These are phyloP conservation scores for Phaeomoniella chlamydospora DNA, from an alignment of 2,329 filamentous ascomycete genomes.

Conservation along the genomic window DNA sequence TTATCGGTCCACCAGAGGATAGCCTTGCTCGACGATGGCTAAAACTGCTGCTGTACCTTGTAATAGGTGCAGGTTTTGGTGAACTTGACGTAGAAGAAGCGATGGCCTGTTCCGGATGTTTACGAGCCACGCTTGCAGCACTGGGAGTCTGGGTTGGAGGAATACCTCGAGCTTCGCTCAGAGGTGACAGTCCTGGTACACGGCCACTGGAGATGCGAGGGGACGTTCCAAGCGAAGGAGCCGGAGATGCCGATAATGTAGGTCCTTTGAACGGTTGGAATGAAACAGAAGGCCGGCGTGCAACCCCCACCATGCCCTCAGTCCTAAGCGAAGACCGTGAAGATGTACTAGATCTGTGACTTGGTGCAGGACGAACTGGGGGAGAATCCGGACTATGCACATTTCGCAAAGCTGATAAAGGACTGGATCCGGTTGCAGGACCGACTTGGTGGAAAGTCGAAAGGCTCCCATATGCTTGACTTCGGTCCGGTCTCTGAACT, in stretches of 20 bases:
- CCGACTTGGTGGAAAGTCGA: constrained; percentile 77
- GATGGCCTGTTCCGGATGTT: constrained; percentile 46
- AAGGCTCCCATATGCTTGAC: constrained; percentile 76
- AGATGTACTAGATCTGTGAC: constrained; percentile 27
- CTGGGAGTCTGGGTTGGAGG: constrained; percentile 22
- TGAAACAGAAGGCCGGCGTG: constrained; percentile 66
- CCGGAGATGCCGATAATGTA: constrained; percentile 78
- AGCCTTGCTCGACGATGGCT: constrained; percentile 66
- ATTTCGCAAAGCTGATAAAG: constrained; percentile 67
- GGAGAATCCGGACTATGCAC: constrained; percentile 39
- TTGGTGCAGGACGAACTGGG: constrained; percentile 33
- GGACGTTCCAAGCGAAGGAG: constrained; percentile 34
- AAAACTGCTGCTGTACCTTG: constrained; percentile 88
- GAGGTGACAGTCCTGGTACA: constrained; percentile 18
- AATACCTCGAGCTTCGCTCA: constrained; percentile 24
- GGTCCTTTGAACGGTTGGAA: constrained; percentile 96
- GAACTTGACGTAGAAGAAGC: constrained; percentile 59
- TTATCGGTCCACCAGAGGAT: constrained; percentile 59
- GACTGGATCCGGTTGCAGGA: constrained; percentile 63
- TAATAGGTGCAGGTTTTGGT: constrained; percentile 63
- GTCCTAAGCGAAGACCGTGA: constrained; percentile 35
- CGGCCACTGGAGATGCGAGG: constrained; percentile 34
- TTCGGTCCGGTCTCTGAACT: constrained; percentile 41
- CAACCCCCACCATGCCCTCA: constrained; percentile 34
- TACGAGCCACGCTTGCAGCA: constrained; percentile 23